phyloP scores from a whole-genome alignment of 139 green algal genomes.

The Edaphochlamys debaryana region DNA sequence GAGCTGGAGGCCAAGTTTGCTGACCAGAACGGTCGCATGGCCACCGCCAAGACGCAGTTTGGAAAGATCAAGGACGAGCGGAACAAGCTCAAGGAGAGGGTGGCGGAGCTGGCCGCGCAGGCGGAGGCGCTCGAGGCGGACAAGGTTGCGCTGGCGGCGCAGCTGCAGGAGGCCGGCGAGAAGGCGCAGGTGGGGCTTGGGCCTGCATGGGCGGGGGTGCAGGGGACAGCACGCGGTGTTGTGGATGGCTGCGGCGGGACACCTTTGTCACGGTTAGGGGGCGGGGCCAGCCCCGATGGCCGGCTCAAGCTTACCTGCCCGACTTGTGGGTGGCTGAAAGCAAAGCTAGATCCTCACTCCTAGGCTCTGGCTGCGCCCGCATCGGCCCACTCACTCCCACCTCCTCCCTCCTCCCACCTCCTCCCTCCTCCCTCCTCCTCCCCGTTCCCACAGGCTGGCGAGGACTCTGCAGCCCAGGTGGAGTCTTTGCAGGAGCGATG shows the following conservation, averaged over 20 bases:
- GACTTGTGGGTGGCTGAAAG: too few species aligned
- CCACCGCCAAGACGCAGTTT: constrained; percentile 18
- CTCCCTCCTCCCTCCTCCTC: too few species aligned
- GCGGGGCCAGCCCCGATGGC: too few species aligned
- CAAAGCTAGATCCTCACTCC: too few species aligned
- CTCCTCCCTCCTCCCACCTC: too few species aligned
- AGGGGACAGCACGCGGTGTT: not conserved
- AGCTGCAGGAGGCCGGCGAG: constrained; percentile 1
- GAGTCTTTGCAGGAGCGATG: constrained; percentile 33
- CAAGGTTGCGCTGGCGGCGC: constrained; percentile 8
- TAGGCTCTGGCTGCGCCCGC: too few species aligned
- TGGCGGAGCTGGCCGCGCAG: not conserved
- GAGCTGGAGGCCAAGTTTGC: constrained; percentile 33
- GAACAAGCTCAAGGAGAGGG: constrained; percentile 16
- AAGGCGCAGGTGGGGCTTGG: too few species aligned
- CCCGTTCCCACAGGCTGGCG: not conserved
- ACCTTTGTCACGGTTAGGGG: not conserved
- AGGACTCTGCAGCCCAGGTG: not conserved
- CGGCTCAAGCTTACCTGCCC: too few species aligned
- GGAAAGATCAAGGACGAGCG: constrained; percentile 44
- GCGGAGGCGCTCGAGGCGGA: not conserved
- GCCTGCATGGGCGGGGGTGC: not conserved
- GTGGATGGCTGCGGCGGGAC: too few species aligned
- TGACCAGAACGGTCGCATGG: constrained; percentile 28
- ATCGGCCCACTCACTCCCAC: too few species aligned